Evolutionary conservation across 1,139 yeast species (phyloP).

Genomic region (Yamadazyma oceani): DNA sequence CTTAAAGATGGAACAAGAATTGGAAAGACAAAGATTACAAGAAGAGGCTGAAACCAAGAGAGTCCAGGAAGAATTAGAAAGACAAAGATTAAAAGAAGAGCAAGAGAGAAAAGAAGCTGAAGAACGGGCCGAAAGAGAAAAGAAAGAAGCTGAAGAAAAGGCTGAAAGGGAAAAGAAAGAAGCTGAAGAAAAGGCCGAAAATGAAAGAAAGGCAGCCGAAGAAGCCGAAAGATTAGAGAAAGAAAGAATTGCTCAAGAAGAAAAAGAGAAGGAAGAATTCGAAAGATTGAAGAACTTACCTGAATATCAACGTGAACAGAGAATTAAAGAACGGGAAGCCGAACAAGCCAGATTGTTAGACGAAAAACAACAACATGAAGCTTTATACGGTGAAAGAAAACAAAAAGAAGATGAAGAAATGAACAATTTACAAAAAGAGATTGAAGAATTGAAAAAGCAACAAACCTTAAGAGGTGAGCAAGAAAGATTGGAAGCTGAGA

Average conservation of each 20-base stretch:
- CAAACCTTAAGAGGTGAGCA: slow-evolving; percentile 25
- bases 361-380: slow-evolving; percentile 30
- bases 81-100: slow-evolving; percentile 35
- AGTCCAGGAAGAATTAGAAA: slow-evolving; percentile 31
- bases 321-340: slow-evolving; percentile 27
- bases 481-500: slow-evolving; percentile 33
- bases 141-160: slow-evolving; percentile 21
- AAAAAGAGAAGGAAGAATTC: slow-evolving; percentile 23
- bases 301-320: slow-evolving; percentile 28
- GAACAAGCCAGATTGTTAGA: slow-evolving; percentile 27
- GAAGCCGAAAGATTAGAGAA: slow-evolving; percentile 13
- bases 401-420: slow-evolving; percentile 27
- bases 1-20: slow-evolving; percentile 45
- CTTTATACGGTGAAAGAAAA: slow-evolving; percentile 26
- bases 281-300: slow-evolving; percentile 23
- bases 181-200: slow-evolving; percentile 22
- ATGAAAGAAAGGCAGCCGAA: slow-evolving; percentile 9
- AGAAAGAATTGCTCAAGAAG: slow-evolving; percentile 10
- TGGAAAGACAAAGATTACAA: slow-evolving; percentile 39
- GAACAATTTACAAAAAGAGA: slow-evolving; percentile 27
- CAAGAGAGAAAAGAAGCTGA: slow-evolving; percentile 31
- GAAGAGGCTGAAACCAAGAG: slow-evolving; percentile 34
- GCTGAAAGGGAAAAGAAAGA: slow-evolving; percentile 21
- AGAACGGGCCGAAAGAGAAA: slow-evolving; percentile 23
- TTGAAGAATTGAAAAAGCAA: slow-evolving; percentile 29